Conservation (phyloP, 192 early-diverging fungal species). For the Podochytrium sp. region DNA sequence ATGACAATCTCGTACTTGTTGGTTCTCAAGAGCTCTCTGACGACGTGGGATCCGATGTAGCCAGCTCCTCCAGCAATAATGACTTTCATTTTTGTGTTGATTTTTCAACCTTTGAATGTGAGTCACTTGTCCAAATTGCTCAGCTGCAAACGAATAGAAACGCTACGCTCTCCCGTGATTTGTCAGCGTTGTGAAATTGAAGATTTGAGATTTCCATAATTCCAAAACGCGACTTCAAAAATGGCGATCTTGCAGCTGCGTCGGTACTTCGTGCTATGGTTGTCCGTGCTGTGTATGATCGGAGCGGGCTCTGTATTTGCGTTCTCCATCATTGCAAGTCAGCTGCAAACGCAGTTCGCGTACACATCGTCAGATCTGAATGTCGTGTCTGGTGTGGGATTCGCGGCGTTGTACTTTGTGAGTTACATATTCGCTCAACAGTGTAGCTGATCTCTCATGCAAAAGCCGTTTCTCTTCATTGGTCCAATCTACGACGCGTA, state of each 20-base stretch:
- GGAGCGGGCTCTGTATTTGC: constrained; percentile 30
- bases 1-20: constrained; percentile 79
- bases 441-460: background rate
- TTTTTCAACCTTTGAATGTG: too few relatives aligned
- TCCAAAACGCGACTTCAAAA: background rate
- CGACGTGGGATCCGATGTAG: constrained; percentile 95
- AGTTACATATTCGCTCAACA: background rate
- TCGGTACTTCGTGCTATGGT: background rate
- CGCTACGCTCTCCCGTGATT: too few relatives aligned
- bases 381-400: constrained; percentile 35
- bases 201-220: background rate
- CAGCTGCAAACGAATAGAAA: too few relatives aligned
- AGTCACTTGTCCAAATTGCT: too few relatives aligned
- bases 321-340: constrained; percentile 30
- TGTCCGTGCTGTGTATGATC: constrained; percentile 6
- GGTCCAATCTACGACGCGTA: constrained; percentile 39
- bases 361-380: constrained; percentile 32
- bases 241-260: background rate
- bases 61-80: constrained; percentile 65
- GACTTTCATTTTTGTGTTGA: constrained; percentile 40
- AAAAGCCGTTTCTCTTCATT: constrained; percentile 36
- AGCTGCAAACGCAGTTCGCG: constrained; percentile 7
- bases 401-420: constrained; percentile 37
- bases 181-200: too few relatives aligned
- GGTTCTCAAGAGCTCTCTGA: constrained; percentile 73